Evolutionary conservation across 345 rosid species (phyloP).

Genomic region (Hibiscus tridactylites): DNA sequence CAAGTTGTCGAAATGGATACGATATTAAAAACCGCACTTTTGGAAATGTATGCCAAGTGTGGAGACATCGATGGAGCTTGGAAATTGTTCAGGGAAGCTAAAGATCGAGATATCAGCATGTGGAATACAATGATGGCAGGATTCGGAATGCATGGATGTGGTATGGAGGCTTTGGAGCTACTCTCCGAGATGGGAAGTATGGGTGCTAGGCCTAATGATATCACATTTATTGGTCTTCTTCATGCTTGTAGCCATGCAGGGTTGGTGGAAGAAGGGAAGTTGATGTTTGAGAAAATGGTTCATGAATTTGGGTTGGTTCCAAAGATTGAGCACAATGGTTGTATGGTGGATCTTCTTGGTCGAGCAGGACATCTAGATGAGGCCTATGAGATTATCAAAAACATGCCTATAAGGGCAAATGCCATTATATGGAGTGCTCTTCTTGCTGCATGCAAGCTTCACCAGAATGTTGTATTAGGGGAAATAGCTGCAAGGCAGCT

Average conservation of each 20-base stretch:
- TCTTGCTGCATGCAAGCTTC: conserved; percentile 35
- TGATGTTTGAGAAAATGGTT: conserved; percentile 28
- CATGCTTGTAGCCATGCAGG: conserved; percentile 54
- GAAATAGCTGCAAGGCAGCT: conserved; percentile 28
- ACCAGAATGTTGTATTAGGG: conserved; percentile 21
- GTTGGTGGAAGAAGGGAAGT: conserved; percentile 37
- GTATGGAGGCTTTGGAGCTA: conserved; percentile 32
- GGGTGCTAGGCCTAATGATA: conserved; percentile 27
- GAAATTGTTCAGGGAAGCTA: conserved; percentile 26
- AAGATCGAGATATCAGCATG: conserved; percentile 20
- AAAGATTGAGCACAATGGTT: conserved; percentile 48
- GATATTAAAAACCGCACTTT: conserved; percentile 27
- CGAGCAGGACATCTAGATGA: conserved; percentile 44
- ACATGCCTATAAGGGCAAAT: conserved; percentile 39
- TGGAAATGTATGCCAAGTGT: conserved; percentile 49
- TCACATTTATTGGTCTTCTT: conserved; percentile 37
- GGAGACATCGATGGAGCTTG: conserved; percentile 30
- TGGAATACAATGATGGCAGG: conserved; percentile 51
- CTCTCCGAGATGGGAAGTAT: conserved; percentile 32
- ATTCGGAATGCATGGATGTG: conserved; percentile 38
- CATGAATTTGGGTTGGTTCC: conserved; percentile 23
- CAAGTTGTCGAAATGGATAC: conserved; percentile 25
- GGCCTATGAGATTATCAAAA: conserved; percentile 29
- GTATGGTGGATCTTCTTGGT: conserved; percentile 54
- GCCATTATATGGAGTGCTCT: conserved; percentile 38